Conservation (phyloP, 2,329 filamentous ascomycete genomes). For the Cladosporium velox region DNA sequence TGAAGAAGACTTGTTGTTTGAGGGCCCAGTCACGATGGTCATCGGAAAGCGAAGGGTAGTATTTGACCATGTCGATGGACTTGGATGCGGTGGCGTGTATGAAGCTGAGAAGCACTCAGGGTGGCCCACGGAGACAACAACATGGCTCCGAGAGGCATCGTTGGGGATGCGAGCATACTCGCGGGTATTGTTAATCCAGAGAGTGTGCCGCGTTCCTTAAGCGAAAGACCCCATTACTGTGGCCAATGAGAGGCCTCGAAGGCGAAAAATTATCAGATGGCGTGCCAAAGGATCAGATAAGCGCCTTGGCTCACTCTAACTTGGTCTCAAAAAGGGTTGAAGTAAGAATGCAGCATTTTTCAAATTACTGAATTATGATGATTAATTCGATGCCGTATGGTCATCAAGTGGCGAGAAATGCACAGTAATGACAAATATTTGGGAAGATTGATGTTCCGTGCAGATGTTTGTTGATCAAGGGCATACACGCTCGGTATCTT, state of each 20-base stretch:
- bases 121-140: background rate
- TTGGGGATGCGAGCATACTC: background rate
- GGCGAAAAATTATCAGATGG: constrained; percentile 11
- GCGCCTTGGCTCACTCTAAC: background rate
- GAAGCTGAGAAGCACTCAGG: background rate
- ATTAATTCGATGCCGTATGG: background rate
- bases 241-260: background rate
- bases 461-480: background rate
- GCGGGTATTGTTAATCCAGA: background rate
- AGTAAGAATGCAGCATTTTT: background rate
- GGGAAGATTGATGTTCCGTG: background rate
- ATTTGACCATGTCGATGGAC: constrained; percentile 56
- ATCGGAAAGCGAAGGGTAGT: constrained; percentile 56
- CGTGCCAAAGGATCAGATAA: constrained; percentile 12
- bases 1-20: constrained; percentile 72
- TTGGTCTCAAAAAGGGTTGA: background rate
- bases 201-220: background rate
- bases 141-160: background rate
- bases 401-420: background rate
- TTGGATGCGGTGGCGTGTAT: background rate
- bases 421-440: background rate
- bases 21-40: constrained; percentile 65
- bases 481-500: background rate
- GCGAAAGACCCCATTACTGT: background rate
- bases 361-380: background rate